Evolutionary conservation across 345 rosid genomes (phyloP).

Genomic region (Acer campestre): DNA sequence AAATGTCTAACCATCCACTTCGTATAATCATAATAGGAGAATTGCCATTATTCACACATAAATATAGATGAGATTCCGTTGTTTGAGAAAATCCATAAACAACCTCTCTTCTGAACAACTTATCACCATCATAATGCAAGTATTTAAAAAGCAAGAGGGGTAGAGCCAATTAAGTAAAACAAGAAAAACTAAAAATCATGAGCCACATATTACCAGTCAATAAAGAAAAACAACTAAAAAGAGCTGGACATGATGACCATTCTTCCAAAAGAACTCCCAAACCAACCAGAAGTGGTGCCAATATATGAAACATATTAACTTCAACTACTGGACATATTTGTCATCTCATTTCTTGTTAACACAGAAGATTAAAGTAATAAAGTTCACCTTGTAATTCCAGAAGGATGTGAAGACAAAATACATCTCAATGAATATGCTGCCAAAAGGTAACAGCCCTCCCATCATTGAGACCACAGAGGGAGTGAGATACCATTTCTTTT

Average conservation of each 20-base stretch:
- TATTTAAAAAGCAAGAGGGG: neutral
- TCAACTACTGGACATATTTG: slow-evolving; percentile 2
- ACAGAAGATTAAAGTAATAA: neutral
- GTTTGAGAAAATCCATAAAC: neutral
- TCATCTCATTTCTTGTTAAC: neutral
- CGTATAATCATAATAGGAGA: neutral
- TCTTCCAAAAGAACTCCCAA: neutral
- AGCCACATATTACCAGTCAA: slow-evolving; percentile 4
- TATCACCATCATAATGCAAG: neutral
- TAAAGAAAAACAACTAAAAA: neutral
- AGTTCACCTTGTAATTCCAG: slow-evolving; percentile 94
- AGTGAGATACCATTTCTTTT: slow-evolving; percentile 95
- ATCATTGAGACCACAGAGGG: slow-evolving; percentile 89
- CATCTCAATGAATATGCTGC: slow-evolving; percentile 97
- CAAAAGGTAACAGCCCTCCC: slow-evolving; percentile 94
- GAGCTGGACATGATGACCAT: neutral
- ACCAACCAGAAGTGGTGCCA: neutral
- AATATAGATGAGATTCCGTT: neutral
- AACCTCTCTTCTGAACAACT: neutral
- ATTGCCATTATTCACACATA: neutral
- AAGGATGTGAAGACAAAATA: slow-evolving; percentile 96
- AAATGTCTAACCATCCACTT: neutral
- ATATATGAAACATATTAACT: neutral
- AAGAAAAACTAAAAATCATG: neutral
- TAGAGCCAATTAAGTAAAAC: neutral